Percentiles rank a stretch among this genome's conserved stretches.
phyloP scores from a whole-genome alignment of 257 asterid species.

The Solanum megistacrolobum region DNA sequence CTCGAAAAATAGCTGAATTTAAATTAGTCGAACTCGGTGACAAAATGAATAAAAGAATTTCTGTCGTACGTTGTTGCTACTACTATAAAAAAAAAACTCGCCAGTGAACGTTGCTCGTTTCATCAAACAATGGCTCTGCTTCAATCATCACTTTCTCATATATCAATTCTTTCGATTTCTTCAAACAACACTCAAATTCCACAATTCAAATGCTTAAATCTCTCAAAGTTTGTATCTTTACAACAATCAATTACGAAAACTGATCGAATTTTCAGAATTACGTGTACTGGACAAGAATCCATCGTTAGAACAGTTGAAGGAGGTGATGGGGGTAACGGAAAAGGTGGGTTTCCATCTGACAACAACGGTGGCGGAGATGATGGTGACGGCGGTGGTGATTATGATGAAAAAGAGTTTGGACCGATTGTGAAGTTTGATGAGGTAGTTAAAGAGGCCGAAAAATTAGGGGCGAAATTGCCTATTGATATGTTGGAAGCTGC shows the following conservation, averaged over 20 bases:
- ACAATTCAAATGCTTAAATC: neutral
- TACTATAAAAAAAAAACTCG: neutral
- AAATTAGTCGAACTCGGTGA: rapidly evolving
- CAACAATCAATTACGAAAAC: neutral
- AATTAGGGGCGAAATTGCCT: constrained; percentile 58
- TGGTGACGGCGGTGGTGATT: constrained; percentile 26
- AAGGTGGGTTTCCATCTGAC: constrained; percentile 30
- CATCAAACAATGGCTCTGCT: constrained; percentile 10
- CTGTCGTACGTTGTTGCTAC: neutral
- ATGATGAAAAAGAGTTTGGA: constrained; percentile 59
- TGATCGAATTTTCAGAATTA: constrained; percentile 7
- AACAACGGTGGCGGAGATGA: constrained; percentile 41
- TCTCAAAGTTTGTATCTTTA: neutral
- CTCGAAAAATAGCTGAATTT: neutral
- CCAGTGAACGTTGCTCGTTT: neutral
- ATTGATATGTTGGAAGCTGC: constrained; percentile 86
- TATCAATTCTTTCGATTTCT: neutral
- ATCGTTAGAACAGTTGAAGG: constrained; percentile 12
- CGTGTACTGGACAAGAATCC: constrained; percentile 27
- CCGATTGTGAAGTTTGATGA: constrained; percentile 63
- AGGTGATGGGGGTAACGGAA: constrained; percentile 44
- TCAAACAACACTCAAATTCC: neutral
- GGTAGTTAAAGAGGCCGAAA: constrained; percentile 53
- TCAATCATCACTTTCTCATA: neutral
- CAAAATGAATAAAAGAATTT: neutral